phyloP scores from a whole-genome alignment of 1,284 basidiomycete species.

The Tremellales sp. region DNA sequence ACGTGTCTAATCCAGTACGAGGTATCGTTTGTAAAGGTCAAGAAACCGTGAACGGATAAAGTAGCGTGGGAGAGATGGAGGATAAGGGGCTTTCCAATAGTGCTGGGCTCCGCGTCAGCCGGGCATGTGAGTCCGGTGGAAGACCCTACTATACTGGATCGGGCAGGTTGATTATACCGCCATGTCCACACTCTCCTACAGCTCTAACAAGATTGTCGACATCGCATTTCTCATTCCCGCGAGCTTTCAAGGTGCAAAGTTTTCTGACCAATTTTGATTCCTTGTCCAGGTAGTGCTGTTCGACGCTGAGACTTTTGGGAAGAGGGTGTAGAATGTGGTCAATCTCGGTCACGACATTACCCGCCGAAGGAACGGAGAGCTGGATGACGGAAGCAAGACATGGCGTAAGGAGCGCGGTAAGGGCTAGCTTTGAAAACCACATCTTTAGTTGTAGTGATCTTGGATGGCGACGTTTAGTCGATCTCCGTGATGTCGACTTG shows the following conservation, averaged over 20 bases:
- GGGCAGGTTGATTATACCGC: constrained; percentile 50
- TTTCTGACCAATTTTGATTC: constrained; percentile 13
- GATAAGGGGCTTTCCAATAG: constrained; percentile 11
- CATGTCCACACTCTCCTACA: constrained; percentile 56
- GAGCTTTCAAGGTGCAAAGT: constrained; percentile 48
- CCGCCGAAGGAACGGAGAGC: constrained; percentile 14
- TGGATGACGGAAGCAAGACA: constrained; percentile 22
- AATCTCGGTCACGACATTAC: constrained; percentile 10
- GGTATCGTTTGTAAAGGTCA: constrained; percentile 60
- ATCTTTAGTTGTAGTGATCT: too few relatives aligned
- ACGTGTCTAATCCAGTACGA: constrained; percentile 61
- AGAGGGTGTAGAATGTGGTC: constrained; percentile 8
- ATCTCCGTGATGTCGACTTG: too few relatives aligned
- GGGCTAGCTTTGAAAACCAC: too few relatives aligned
- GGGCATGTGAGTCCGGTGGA: background rate
- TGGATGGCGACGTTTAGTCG: too few relatives aligned
- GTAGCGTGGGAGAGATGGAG: constrained; percentile 52
- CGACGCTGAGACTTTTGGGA: constrained; percentile 6
- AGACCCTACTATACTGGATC: constrained; percentile 30
- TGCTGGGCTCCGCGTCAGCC: constrained; percentile 8
- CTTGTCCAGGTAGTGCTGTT: constrained; percentile 16
- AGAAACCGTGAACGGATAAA: constrained; percentile 57
- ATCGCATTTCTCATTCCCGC: constrained; percentile 52
- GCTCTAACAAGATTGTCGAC: constrained; percentile 54
- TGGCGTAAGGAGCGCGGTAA: constrained; percentile 18